phyloP scores from a whole-genome alignment of 2,329 filamentous ascomycete genomes.

The Thelonectria blattea region DNA sequence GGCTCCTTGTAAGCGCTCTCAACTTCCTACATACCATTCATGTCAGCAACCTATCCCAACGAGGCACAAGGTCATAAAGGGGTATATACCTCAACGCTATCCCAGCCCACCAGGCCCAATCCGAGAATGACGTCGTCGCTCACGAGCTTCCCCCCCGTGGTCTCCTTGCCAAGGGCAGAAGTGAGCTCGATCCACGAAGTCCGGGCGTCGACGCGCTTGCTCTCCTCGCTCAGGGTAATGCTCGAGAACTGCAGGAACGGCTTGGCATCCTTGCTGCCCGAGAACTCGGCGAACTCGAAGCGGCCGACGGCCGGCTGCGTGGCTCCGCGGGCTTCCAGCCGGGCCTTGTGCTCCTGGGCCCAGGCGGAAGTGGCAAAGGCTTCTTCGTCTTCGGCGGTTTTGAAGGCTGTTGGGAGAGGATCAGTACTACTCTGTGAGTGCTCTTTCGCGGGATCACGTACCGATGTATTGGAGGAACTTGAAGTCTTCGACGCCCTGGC shows the following conservation, averaged over 20 bases:
- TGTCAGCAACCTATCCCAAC: background rate
- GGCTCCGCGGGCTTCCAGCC: background rate
- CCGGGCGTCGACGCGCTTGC: conserved; percentile 1
- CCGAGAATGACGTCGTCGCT: conserved; percentile 17
- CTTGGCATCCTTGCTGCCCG: background rate
- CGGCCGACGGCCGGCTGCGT: background rate
- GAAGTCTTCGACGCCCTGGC: conserved; percentile 7
- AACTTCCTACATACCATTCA: conserved; percentile 9
- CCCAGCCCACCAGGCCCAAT: conserved; percentile 17
- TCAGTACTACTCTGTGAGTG: background rate
- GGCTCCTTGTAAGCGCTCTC: conserved; percentile 14
- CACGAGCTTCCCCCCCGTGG: conserved; percentile 12
- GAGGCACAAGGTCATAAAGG: background rate
- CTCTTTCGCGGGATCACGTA: background rate
- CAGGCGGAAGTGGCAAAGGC: conserved; percentile 8
- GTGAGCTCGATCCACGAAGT: conserved; percentile 12
- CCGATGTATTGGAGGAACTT: conserved; percentile 21
- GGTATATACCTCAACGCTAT: conserved; percentile 18
- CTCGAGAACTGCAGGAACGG: conserved; percentile 19
- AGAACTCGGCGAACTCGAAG: conserved; percentile 19
- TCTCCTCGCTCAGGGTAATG: conserved; percentile 5
- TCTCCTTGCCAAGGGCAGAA: conserved; percentile 13
- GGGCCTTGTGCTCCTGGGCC: conserved; percentile 14
- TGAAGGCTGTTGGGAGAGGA: conserved; percentile 9
- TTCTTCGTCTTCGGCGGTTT: conserved; percentile 14